These are phyloP conservation scores for Podila verticillata DNA, from an alignment of 192 early-diverging fungal genomes.

Conservation along the genomic window DNA sequence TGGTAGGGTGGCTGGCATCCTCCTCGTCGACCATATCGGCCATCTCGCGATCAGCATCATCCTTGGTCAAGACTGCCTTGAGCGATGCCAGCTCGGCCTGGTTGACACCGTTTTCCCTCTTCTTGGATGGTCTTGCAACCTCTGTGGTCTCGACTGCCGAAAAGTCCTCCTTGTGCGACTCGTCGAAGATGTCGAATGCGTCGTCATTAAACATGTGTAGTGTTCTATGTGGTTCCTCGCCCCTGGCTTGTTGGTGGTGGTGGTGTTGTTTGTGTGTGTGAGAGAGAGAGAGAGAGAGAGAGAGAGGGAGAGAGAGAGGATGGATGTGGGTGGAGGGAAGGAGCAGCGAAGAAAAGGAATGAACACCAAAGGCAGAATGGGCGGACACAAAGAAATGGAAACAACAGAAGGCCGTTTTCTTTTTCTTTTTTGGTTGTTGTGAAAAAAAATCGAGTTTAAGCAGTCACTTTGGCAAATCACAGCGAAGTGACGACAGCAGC, in stretches of 20 bases:
- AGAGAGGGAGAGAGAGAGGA: too few relatives aligned
- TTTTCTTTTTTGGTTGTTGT: too few relatives aligned
- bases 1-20: slow-evolving; percentile 15
- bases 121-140: slow-evolving; percentile 10
- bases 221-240: neutral
- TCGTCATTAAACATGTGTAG: slow-evolving; percentile 9
- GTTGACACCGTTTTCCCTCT: slow-evolving; percentile 7
- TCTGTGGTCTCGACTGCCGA: slow-evolving; percentile 15
- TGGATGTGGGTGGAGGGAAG: too few relatives aligned
- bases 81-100: neutral
- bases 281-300: too few relatives aligned
- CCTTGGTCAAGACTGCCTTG: slow-evolving; percentile 9
- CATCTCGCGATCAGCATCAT: slow-evolving; percentile 33
- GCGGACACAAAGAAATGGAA: too few relatives aligned
- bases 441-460: too few relatives aligned
- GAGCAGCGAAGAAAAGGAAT: too few relatives aligned
- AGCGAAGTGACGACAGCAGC: too few relatives aligned
- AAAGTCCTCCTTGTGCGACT: slow-evolving; percentile 29
- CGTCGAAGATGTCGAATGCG: slow-evolving; percentile 46
- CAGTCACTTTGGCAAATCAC: too few relatives aligned
- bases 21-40: slow-evolving; percentile 27
- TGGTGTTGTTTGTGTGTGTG: too few relatives aligned
- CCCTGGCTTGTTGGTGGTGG: neutral
- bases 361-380: too few relatives aligned
- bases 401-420: too few relatives aligned